Evolutionary conservation across 306 rosid genomes (phyloP).

Genomic region (Adenanthera pavonina): DNA sequence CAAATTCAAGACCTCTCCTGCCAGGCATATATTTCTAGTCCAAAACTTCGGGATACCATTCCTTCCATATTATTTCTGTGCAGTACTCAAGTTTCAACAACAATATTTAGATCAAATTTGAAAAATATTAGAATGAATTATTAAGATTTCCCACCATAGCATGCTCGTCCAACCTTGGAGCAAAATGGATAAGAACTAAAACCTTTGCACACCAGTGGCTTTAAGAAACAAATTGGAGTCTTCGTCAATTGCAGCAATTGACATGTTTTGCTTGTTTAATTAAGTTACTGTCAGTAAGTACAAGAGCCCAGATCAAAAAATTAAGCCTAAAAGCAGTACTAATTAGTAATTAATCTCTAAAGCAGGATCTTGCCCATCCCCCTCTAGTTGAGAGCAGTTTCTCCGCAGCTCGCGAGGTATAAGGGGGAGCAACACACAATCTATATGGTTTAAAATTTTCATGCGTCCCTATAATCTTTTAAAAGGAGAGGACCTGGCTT

Average conservation of each 20-base stretch:
- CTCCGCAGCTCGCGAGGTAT: too few relatives aligned
- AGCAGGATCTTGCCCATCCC: neutral
- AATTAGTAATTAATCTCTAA: neutral
- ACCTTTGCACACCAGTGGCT: neutral
- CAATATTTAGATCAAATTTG: neutral
- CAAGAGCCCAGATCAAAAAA: neutral
- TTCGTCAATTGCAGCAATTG: neutral
- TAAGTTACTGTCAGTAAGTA: too few relatives aligned
- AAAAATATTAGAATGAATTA: neutral
- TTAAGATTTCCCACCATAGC: neutral
- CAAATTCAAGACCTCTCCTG: neutral
- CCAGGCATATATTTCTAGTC: neutral
- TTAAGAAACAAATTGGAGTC: neutral
- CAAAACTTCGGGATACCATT: neutral
- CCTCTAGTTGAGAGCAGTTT: neutral
- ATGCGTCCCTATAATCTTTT: neutral
- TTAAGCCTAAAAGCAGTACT: neutral
- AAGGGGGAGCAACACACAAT: too few relatives aligned
- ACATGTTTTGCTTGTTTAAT: neutral
- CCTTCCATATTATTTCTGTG: neutral
- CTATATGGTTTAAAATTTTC: neutral
- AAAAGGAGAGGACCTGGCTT: neutral
- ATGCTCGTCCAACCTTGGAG: constrained; percentile 2
- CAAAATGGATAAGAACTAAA: neutral
- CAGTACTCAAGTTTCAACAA: neutral